Base-by-base conservation (phyloP, 306 rosid species). In the Mucuna pruriens region DNA sequence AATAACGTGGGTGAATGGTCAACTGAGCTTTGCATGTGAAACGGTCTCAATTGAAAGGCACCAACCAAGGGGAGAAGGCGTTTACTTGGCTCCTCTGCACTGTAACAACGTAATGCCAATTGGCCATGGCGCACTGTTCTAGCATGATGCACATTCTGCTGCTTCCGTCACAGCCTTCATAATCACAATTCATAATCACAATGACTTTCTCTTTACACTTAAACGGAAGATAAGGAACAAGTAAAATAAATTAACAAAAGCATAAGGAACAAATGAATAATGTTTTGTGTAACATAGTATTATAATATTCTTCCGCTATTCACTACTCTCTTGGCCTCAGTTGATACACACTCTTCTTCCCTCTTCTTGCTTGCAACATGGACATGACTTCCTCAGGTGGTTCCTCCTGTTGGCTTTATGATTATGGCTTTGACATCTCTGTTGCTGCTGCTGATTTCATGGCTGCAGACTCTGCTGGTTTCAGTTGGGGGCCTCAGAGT, bases 351-450 rank as follows among this genome's bases (percentile, higher is more conserved):
- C 13, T 31, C 9, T 72, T 15, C 26, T 26, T 61, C 64, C 74
- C 16, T 49, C 58, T 57, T 29, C n/a, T 19, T 74, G 9, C 40
- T 11, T 54, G 25, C 77, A 51, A 34, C 75, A 92, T 90, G 92
- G 90, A 89, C 29, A 74, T 84, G 22, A 80, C 77, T 75, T 77
- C 90, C 19, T 46, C 87, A 0, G 84, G 80, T 12, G 80, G 39
- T 60, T 38, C 74, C 45, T 84, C 88, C 54, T 75, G 63, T 68
- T 89, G 94, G 94, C 90, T 92, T 51, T 88, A 72, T 16, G 91
- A 87, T 84, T 90, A 87, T 83, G 82, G 61, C 77, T 39, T 86
- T 60, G 85, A 82, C 25, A 76, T 88, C 42, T 49, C 87, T 39
- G 79, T 82, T 45, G 68, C 85, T 77, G 91, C 55, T 26, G 40